phyloP scores from a whole-genome alignment of 306 rosid genomes.

The Hippophae tibetana region DNA sequence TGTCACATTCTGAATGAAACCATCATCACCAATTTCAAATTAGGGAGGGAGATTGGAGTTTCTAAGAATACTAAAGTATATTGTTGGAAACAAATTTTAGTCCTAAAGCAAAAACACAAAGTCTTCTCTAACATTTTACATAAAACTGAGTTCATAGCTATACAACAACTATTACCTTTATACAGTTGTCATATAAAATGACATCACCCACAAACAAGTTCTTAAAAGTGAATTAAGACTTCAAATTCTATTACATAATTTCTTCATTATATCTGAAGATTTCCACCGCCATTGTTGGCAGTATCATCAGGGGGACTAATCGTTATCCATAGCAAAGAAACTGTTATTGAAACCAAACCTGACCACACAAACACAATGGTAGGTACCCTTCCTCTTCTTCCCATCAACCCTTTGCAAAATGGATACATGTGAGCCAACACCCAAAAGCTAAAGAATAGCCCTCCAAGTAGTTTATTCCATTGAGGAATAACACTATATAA shows the following conservation, averaged over 20 bases:
- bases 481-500: slow-evolving; percentile 66
- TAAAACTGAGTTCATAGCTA: too few species aligned
- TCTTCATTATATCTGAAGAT: slow-evolving; percentile 13
- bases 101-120: too few species aligned
- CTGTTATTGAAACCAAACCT: slow-evolving; percentile 59
- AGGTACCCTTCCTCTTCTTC: slow-evolving; percentile 71
- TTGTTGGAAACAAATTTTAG: too few species aligned
- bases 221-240: too few species aligned
- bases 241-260: not conserved
- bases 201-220: too few species aligned
- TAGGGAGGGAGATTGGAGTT: too few species aligned
- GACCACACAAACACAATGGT: slow-evolving; percentile 69
- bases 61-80: too few species aligned
- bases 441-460: slow-evolving; percentile 72
- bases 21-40: too few species aligned
- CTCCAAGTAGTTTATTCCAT: slow-evolving; percentile 61
- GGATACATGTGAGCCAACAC: slow-evolving; percentile 86
- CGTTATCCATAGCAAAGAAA: slow-evolving; percentile 62
- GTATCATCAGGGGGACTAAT: slow-evolving; percentile 46
- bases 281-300: slow-evolving; percentile 7
- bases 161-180: too few species aligned
- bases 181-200: too few species aligned
- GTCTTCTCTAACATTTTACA: too few species aligned
- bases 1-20: too few species aligned
- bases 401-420: slow-evolving; percentile 83